Base-by-base conservation (phyloP, 2,329 filamentous ascomycete species). In the Colletotrichum orchidophilum region DNA sequence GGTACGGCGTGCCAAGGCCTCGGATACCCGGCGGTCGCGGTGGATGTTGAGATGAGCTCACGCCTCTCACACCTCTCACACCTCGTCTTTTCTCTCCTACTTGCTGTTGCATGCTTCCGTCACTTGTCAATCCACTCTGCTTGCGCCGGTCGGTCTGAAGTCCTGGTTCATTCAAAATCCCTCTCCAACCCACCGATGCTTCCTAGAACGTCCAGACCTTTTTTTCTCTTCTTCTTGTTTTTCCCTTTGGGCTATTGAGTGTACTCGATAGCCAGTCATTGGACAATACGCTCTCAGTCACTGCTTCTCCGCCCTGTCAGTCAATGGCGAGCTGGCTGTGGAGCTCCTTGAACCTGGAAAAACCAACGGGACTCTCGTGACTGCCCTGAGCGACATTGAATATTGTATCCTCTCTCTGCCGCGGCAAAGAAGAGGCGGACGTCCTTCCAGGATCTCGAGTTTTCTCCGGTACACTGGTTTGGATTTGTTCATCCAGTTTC, bases 261-360 rank as follows among this genome's bases (percentile, higher is more conserved):
- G 29, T 29, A 29, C 7, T 26, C 42, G 42, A 24, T 50, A n/a
- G 27, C 24, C 26, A 29, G n/a, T 52, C n/a, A 21, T 18, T 63
- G 46, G 12, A 7, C 29, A 9, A 12, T 52, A 29, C 18, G n/a
- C 46, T 50, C 35, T 61, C 21, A 42, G 18, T 27, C 8, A 33
- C 29, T 33, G 39, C 26, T n/a, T 31, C n/a, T 24, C 46, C 31
- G 9, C 29, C 24, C 49, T 26, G 13, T 63, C 65, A 27, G 66
- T 69, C 69, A 69, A 71, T 69, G 65, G 69, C 54, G 42, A 69
- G 54, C 59, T 71, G 69, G 59, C 49, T 71, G 69, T 69, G 69
- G 64, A 69, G 64, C 69, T 69, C 59, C 33, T 71, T 60, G 58
- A 46, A 59, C 65, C 65, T 71, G 52, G 57, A 71, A 69, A 69